phyloP scores from a whole-genome alignment of 2,329 filamentous ascomycete genomes.

The Venturia asperata region DNA sequence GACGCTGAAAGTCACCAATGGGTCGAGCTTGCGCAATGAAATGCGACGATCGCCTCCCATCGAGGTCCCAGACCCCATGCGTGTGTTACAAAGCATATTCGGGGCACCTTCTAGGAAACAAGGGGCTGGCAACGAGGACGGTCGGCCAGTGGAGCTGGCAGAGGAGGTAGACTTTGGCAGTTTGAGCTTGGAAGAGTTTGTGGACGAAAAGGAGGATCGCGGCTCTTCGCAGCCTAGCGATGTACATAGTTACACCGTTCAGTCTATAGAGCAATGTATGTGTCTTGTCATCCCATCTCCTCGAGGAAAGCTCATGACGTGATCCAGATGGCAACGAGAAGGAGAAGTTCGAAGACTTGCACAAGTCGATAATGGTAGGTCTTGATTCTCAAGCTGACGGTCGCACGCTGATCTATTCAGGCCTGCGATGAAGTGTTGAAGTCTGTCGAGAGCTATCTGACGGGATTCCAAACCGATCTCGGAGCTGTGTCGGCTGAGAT shows the following conservation, averaged over 20 bases:
- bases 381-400: not conserved
- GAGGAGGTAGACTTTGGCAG: constrained; percentile 71
- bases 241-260: constrained; percentile 47
- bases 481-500: constrained; percentile 91
- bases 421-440: constrained; percentile 89
- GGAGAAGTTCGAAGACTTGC: constrained; percentile 80
- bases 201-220: constrained; percentile 31
- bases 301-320: constrained; percentile 15
- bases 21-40: constrained; percentile 58
- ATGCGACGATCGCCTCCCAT: constrained; percentile 42
- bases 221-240: constrained; percentile 26
- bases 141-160: constrained; percentile 42
- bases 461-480: constrained; percentile 87
- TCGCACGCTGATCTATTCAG: constrained; percentile 19
- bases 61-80: constrained; percentile 61
- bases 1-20: constrained; percentile 57
- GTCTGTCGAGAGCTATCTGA: constrained; percentile 87
- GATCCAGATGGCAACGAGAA: constrained; percentile 65
- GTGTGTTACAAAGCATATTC: constrained; percentile 58
- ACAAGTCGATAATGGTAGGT: constrained; percentile 64
- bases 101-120: constrained; percentile 22
- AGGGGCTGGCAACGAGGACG: constrained; percentile 21
- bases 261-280: constrained; percentile 68
- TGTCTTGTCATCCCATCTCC: constrained; percentile 26
- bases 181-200: constrained; percentile 68